Evolutionary conservation across 2,329 filamentous ascomycete genomes (phyloP).

Genomic region (Claviceps paspali): DNA sequence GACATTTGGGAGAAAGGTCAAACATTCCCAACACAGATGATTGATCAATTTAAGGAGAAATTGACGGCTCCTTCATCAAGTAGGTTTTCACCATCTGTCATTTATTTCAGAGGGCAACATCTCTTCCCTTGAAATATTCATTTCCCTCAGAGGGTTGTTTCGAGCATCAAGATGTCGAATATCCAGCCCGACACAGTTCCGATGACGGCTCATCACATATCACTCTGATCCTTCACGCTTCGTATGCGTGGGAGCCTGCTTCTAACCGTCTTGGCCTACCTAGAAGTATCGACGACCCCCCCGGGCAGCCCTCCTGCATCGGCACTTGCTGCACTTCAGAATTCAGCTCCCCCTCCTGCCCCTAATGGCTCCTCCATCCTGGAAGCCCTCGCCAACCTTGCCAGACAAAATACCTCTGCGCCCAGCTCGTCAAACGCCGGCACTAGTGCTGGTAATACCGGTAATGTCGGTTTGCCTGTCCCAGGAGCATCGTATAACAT

Average conservation of each 20-base stretch:
- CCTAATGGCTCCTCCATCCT: constrained; percentile 47
- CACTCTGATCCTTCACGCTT: not conserved
- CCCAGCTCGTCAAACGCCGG: constrained; percentile 12
- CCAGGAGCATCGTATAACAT: constrained; percentile 29
- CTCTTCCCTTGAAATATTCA: too few relatives aligned
- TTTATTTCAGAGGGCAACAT: not conserved
- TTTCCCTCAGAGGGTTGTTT: too few relatives aligned
- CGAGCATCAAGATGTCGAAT: not conserved
- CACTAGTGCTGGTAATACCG: constrained; percentile 13
- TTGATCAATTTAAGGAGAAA: constrained; percentile 70
- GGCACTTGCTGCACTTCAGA: constrained; percentile 24
- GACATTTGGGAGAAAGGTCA: constrained; percentile 96
- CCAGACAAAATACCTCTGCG: constrained; percentile 50
- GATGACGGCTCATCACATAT: not conserved
- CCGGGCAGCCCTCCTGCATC: constrained; percentile 42
- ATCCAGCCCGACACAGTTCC: too few relatives aligned
- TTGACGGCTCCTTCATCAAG: constrained; percentile 48
- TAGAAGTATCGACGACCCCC: constrained; percentile 59
- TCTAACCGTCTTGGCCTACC: constrained; percentile 3
- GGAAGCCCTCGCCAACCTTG: constrained; percentile 67
- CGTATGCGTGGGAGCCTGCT: not conserved
- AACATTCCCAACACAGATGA: constrained; percentile 71
- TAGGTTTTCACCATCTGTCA: constrained; percentile 33
- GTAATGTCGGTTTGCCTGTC: constrained; percentile 20
- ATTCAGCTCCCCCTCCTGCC: constrained; percentile 23